Base-by-base conservation (phyloP, 768 basidiomycete genomes). In the Russula griseocarnosa region DNA sequence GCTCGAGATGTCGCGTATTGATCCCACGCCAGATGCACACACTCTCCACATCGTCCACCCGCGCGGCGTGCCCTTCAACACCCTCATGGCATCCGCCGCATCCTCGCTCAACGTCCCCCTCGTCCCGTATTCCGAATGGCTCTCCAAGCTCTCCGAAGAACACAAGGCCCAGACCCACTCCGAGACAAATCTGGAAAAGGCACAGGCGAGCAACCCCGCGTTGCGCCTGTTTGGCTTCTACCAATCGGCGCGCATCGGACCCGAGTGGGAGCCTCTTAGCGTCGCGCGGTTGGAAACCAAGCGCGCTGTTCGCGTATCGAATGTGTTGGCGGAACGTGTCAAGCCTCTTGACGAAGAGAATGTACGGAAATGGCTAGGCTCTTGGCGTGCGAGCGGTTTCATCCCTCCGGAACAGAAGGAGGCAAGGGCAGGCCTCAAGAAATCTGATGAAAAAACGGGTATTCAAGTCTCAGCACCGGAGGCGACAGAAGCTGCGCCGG, bases 121-220 rank as follows among this genome's bases (percentile, higher is more conserved):
- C 14, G 70, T 73, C 8, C 67, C 73, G 0, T 73, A 64, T 50
- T 13, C 57, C 5, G 58, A 69, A 28, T 73, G 73, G 72, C 40
- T 73, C 28, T 51, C 30, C 14, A 63, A 38, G 16, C 71, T 73
- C 54, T 61, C 68, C 7, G 28, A 50, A 14, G 63, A 49, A 20
- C 53, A 59, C 55, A 61, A 64, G 32, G 47, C 58, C 20, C 51
- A 52, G 36, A 34, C 60, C 22, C n/a, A 58, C 53, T 58, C 65
- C 34, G 46, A 49, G 8, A 24, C 64, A 2, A 53, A 55, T 38
- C 58, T 67, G 24, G 66, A 67, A 50, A 47, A n/a, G 18, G 66
- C 60, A 26, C 66, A 67, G 34, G 46, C n/a, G 24, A 38, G 24
- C 22, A 68, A 67, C 51, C 68, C 68, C 22, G 68, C 68, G 14